A percentile compares a stretch with the other conserved stretches of the same genome.
Conservation (phyloP, 306 rosid genomes). For the Arachis hypogaea region DNA sequence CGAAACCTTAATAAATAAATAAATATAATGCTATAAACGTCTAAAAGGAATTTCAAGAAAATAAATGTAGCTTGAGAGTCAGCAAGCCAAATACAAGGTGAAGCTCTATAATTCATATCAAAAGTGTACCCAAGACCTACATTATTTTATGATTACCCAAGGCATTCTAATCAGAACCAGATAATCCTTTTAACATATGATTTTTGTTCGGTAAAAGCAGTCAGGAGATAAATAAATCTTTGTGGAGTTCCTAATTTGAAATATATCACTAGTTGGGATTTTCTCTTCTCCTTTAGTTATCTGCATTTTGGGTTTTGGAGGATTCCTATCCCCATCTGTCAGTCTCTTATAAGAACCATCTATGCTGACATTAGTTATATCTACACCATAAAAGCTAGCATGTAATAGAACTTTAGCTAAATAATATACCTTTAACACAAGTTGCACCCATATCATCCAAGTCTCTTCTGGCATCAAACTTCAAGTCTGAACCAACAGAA, state of each 20-base stretch:
- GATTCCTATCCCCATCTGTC: background rate
- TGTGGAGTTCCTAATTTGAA: background rate
- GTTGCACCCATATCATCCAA: constrained; percentile 91
- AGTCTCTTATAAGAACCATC: background rate
- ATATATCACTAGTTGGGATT: background rate
- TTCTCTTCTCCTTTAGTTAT: background rate
- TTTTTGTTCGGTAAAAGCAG: background rate
- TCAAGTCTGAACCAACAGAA: constrained; percentile 99
- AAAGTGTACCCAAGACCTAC: background rate
- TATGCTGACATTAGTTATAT: background rate
- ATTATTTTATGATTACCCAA: background rate
- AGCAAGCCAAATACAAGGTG: no score
- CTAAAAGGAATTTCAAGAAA: no score
- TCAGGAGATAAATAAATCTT: background rate
- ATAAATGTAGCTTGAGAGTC: no score
- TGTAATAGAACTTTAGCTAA: constrained; percentile 21
- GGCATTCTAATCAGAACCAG: background rate
- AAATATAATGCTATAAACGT: constrained; percentile 1
- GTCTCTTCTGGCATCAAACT: constrained; percentile 98
- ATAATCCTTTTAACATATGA: background rate
- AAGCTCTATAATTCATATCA: background rate
- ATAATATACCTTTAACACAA: constrained; percentile 61
- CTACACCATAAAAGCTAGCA: background rate
- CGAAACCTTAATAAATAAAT: constrained; percentile 17
- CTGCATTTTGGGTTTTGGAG: background rate